Evolutionary conservation across 208 protist genomes (phyloP).

Genomic region (Blechomonas ayalai): DNA sequence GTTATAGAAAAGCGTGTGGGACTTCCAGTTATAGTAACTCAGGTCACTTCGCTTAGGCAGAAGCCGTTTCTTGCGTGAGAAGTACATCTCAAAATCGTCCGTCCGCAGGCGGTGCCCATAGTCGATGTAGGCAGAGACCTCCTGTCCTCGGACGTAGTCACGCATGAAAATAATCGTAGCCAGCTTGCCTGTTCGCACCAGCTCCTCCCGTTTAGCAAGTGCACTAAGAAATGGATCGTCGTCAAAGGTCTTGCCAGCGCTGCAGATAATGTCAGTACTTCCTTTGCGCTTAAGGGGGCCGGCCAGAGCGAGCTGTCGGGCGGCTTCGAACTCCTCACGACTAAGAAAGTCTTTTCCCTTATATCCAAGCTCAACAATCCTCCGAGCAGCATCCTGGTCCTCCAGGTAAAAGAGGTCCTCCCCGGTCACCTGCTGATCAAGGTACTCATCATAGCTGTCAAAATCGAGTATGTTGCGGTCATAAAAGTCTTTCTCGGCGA

Average conservation of each 20-base stretch:
- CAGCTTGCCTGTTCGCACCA: constrained; percentile 94
- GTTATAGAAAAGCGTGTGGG: constrained; percentile 93
- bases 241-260: constrained; percentile 77
- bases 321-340: constrained; percentile 85
- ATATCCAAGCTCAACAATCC: constrained; percentile 97
- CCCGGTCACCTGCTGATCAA: constrained; percentile 80
- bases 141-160: constrained; percentile 94
- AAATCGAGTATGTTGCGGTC: constrained; percentile 83
- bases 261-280: constrained; percentile 77
- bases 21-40: constrained; percentile 98
- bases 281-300: constrained; percentile 82
- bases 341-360: constrained; percentile 89
- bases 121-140: constrained; percentile 98
- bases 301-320: constrained; percentile 59
- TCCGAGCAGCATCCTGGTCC: constrained; percentile 91
- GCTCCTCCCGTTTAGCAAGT: constrained; percentile 94
- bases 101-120: constrained; percentile 92
- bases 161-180: constrained; percentile 96
- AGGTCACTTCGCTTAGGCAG: constrained; percentile 95
- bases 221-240: constrained; percentile 90
- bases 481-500: constrained; percentile 29
- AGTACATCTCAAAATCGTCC: constrained; percentile 95
- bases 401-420: constrained; percentile 90
- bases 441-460: constrained; percentile 88
- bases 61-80: constrained; percentile 80